Base-by-base conservation (phyloP, 345 rosid genomes). In the Xanthoceras sorbifolium region DNA sequence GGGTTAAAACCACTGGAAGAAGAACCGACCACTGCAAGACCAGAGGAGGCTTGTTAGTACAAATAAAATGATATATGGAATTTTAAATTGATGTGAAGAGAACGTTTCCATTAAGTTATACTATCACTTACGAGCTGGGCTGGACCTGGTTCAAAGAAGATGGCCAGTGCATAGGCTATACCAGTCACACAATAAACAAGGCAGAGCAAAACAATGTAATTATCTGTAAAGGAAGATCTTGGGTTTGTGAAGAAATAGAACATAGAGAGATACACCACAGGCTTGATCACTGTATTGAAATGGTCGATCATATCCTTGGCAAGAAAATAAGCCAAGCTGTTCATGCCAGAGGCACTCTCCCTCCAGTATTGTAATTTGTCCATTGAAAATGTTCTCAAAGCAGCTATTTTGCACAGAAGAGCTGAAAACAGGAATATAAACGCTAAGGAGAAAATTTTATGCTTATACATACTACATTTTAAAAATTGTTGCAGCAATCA, bases 101-200 rank as follows among this genome's bases (percentile, higher is more conserved):
- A 20, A 36, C 12, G 18, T 36, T 50, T 72, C 29, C 32, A 18
- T 14, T 20, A 2, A 15, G 2, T 20, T 25, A 6, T 14, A 25
- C 11, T n/a, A 54, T 46, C 50, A 83, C 97, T 93, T 73, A 96
- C 99, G 87, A 96, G 89, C 86, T 93, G 99, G 3, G 99, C 94
- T 2, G 99, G 84, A 61, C 97, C 90, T 2, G 88, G 88, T 75
- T 92, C 91, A 18, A 92, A 89, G 82, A 91, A 92, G 83, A 96
- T 85, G 87, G 98, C 97, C 73, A 96, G 75, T 25, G 85, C 92
- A 61, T 92, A 96, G 4, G 94, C 99, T 32, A 96, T 84, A 57
- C 99, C 98, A 40, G 98, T 96, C 55, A 93, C 97, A 72, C 99
- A 96, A 82, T 96, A 96, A 15, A 96, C 92, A 9, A 96, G 94